Base-by-base conservation (phyloP, 1,139 yeast genomes). In the Saccharomyces pastorianus region DNA sequence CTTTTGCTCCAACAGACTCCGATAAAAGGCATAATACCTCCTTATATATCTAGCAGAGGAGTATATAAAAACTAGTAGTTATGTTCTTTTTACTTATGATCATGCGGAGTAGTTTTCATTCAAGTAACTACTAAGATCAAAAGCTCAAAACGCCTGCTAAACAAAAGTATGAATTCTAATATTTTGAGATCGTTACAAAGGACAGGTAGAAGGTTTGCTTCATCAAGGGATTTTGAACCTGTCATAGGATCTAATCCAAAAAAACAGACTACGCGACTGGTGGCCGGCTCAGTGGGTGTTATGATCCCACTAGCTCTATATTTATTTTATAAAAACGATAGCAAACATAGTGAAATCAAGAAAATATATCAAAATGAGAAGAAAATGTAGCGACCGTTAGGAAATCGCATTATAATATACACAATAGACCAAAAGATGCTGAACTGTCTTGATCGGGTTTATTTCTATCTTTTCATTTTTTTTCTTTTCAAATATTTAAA, bases 291-390 rank as follows among this genome's bases (percentile, higher is more conserved):
- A 1, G n/a, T 56, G 6, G 48, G 42, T 38, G 52, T 49, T 8
- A 51, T 48, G 6, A 51, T 52, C 11, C 42, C 46, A 13, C 47
- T 48, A n/a, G 46, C 48, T 8, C 50, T 3, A 8, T 50, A 13
- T 31, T 31, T 23, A 25, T 29, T 48, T 3, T 53, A 51, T 42
- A 50, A 32, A 14, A 49, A 54, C 14, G 52, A 50, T 11, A 47
- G 46, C n/a, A 50, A 52, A 28, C 49, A 48, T 50, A 58, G 58
- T 31, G 53, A 50, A 17, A 57, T 59, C 13, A 58, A 51, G 47
- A 52, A 54, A 23, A 59, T 59, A 17, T 59, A 59, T 46, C 52
- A 31, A 23, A 59, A 55, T 41, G 59, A 56, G 26, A 55, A 61
- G 42, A 58, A 58, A 29, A 31, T 53, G 25, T 58, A 48, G 50